Evolutionary conservation across 768 basidiomycete genomes (phyloP).

Genomic region (Boletus rex-veris): DNA sequence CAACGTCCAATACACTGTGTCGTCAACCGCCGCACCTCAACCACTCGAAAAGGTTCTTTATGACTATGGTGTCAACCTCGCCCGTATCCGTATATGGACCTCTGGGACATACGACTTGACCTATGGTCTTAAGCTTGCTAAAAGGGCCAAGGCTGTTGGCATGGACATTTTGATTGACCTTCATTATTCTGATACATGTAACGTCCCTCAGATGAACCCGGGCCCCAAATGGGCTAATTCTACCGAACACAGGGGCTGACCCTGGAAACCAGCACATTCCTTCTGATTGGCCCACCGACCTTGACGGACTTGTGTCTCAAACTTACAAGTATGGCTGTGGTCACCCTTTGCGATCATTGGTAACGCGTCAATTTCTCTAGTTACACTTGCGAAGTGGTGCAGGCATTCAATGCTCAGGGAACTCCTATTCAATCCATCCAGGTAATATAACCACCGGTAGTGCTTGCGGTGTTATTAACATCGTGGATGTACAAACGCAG

Average conservation of each 20-base stretch:
- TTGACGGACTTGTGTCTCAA: conserved; percentile 3
- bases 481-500: not conserved
- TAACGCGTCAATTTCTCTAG: not conserved
- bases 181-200: conserved; percentile 12
- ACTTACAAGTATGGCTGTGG: conserved; percentile 6
- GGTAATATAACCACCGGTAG: not conserved
- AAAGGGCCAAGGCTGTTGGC: conserved; percentile 8
- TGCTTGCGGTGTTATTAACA: not conserved
- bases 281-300: conserved; percentile 11
- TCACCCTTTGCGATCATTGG: not conserved
- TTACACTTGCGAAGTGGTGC: conserved; percentile 5
- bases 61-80: conserved; percentile 12
- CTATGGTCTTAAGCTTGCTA: conserved; percentile 11
- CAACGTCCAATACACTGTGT: not conserved
- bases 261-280: conserved; percentile 8
- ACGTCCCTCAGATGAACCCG: not conserved
- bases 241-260: conserved; percentile 5
- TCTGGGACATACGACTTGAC: conserved; percentile 6
- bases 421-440: conserved; percentile 10
- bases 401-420: conserved; percentile 6
- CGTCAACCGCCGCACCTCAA: not conserved
- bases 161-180: conserved; percentile 13
- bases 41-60: conserved; percentile 9
- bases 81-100: conserved; percentile 14
- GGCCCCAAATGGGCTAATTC: not conserved